Percentiles rank a stretch among this genome's conserved stretches.
These are phyloP conservation scores for Amanita pseudoporphyria DNA, from an alignment of 768 basidiomycete genomes.

Conservation along the genomic window DNA sequence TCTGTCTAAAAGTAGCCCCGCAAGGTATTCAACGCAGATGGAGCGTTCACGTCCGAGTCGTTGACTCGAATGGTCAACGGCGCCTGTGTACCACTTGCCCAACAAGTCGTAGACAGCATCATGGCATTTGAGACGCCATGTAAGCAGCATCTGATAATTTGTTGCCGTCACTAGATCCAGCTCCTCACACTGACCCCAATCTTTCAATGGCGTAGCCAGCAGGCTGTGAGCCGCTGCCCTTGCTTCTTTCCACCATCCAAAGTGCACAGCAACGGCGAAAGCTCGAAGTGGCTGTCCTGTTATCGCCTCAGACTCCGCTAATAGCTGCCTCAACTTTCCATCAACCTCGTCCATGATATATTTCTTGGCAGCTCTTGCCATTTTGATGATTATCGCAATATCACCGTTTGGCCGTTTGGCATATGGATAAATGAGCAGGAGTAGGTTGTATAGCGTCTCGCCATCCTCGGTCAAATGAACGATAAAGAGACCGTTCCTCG, in stretches of 20 bases:
- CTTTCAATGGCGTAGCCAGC: neutral
- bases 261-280: neutral
- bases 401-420: neutral
- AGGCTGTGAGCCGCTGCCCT: neutral
- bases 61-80: too few relatives aligned
- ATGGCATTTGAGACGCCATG: neutral
- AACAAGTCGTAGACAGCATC: neutral
- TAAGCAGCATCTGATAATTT: neutral
- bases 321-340: neutral
- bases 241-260: neutral
- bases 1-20: neutral
- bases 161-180: neutral
- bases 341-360: slow-evolving; percentile 11
- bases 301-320: neutral
- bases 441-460: slow-evolving; percentile 7
- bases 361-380: slow-evolving; percentile 20
- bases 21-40: too few relatives aligned
- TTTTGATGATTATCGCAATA: slow-evolving; percentile 14
- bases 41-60: too few relatives aligned
- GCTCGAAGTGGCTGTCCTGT: neutral
- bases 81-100: neutral
- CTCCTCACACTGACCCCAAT: neutral
- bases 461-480: slow-evolving; percentile 11
- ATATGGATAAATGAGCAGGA: slow-evolving; percentile 7
- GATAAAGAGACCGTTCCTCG: slow-evolving; percentile 4